These are phyloP conservation scores for Cryptosporidium muris DNA, from an alignment of 169 alveolate species.

Conservation along the genomic window DNA sequence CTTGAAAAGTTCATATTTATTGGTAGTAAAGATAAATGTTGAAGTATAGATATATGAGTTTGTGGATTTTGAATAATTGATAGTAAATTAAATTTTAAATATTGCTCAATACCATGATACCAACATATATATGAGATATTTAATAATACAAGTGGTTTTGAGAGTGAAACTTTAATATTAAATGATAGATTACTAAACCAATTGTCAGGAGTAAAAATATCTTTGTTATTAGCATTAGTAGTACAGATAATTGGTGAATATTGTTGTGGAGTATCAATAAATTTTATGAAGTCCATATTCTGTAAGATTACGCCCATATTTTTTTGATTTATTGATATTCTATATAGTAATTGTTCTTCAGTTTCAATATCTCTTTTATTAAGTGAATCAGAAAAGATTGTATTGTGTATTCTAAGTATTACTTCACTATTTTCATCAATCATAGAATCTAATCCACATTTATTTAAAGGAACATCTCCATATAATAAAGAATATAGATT, in stretches of 20 bases:
- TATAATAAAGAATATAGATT: constrained; percentile 48
- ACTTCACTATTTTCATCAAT: constrained; percentile 40
- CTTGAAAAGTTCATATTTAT: constrained; percentile 9
- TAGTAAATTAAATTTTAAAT: constrained; percentile 1
- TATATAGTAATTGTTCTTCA: constrained; percentile 28
- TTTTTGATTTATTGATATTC: not conserved
- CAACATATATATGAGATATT: constrained; percentile 42
- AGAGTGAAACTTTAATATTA: not conserved
- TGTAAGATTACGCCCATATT: not conserved
- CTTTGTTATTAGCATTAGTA: constrained; percentile 7
- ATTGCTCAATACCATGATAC: constrained; percentile 50
- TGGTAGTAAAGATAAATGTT: constrained; percentile 15
- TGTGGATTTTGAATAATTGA: constrained; percentile 58
- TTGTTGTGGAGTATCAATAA: constrained; percentile 13
- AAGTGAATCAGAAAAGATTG: constrained; percentile 48
- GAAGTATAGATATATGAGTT: constrained; percentile 32
- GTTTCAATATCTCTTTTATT: constrained; percentile 51
- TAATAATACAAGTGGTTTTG: not conserved
- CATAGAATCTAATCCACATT: constrained; percentile 11
- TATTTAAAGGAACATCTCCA: constrained; percentile 50
- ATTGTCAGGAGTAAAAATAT: constrained; percentile 28
- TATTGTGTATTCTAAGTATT: constrained; percentile 33
- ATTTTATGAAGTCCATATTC: constrained; percentile 23
- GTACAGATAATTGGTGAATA: constrained; percentile 26
- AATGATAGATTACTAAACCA: constrained; percentile 55